Base-by-base conservation (phyloP, 257 asterid species). In the Scutellaria baicalensis region DNA sequence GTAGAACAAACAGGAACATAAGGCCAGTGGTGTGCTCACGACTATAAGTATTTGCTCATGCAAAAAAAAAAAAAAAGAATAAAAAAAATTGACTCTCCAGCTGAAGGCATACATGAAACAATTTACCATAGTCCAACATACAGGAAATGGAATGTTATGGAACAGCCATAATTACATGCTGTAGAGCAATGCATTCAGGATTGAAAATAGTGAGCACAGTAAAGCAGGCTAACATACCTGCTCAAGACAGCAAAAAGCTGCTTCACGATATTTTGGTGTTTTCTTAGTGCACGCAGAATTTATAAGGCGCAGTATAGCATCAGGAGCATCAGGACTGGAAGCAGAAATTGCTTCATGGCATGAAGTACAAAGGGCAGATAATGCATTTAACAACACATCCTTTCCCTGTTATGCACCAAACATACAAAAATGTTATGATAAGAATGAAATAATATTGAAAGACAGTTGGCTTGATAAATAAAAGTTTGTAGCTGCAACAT, bases 171-270 rank as follows among this genome's bases (percentile, higher is more conserved):
- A 2, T 39, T 35, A 52, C 57, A 57, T 33, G 56, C 27, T 45
- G 50, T 52, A 59, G 65, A 55, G 31, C 17, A 71, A 42, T 50
- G 8, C 44, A 54, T 31, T 27, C 44, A 50, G 70, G 66, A 47
- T 16, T 52, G 66, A 17, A 44, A 58, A 73, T 51, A 20, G 62
- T 8, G 58, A 59, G 69, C 59, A 51, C 11, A 40, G 36, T 21
- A 47, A 64, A 14, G 35, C 45, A 50, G 66, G 61, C 31, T n/a
- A n/a, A 27, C 58, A 43, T 66, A 93, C 99, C 99, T 87, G 79
- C 86, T 91, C 97, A 77, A 93, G 97, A 84, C 95, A 85, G 80
- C 72, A 67, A 80, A 89, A 93, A 72, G 99, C 99, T 58, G 99
- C 94, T 81, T 91, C 99, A 35, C 95, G 91, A 68, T 85, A 89